Evolutionary conservation across 108 stramenopile genomes (phyloP), one percentile per base, ranked within the genome.

Genomic region (Cyclotella choctawhatcheeana): DNA sequence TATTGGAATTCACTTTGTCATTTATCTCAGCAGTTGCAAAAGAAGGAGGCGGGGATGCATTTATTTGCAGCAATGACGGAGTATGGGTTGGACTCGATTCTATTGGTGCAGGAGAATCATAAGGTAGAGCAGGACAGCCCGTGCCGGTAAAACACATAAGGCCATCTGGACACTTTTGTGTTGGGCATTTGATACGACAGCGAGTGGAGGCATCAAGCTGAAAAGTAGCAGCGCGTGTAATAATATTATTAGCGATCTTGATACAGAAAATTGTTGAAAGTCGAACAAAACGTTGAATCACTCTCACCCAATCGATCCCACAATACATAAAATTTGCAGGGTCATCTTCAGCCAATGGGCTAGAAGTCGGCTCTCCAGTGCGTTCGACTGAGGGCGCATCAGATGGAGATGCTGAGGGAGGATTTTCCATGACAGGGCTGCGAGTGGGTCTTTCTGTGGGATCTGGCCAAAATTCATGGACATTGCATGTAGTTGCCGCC

Each of bases 261-360:
- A 40, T 6, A 6, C 12, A 6, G 37, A 6, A 8, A 12, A 40
- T 40, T 34, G 31, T 14, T 8, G 20, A 58, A n/a, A 32, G 30
- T 3, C 5, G 44, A 1, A 5, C 44, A 45, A 64, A 24, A 64
- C 4, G 48, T 1, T 48, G 1, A 64, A 4, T 16, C 25, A 17
- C 18, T 48, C 63, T 45, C 17, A 64, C 63, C 50, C 51, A 67
- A 35, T 45, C 45, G 3, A 22, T 35, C 6, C 65, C 65, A 53
- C 65, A 67, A 50, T 51, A 67, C 47, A 67, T 50, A 5, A 34
- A 32, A 32, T 51, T 48, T 7, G 33, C 5, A 3, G 43, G 47
- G 27, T 67, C 65, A 35, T 35, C 51, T 35, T 52, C 33, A 8
- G 32, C 30, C n/a, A 67, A 37, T 21, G 65, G 65, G 18, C 65